Base-by-base conservation (phyloP, 1,284 basidiomycete species). In the Porogramme epimiltina region DNA sequence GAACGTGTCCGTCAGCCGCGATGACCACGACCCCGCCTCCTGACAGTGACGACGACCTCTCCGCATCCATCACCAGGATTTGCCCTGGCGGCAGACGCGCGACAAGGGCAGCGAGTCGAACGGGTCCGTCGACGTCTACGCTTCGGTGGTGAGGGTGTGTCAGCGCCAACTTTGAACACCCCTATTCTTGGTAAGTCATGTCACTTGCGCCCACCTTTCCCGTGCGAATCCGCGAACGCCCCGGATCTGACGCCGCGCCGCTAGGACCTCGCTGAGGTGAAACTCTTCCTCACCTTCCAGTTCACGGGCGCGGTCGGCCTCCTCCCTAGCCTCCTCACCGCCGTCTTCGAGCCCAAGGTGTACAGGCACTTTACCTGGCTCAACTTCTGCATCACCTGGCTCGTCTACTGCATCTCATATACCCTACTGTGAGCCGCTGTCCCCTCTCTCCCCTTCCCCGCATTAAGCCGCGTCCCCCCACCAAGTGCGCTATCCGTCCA, bases 381-480 rank as follows among this genome's bases (percentile, higher is more conserved):
- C 47, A 69, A 63, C 52, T 73, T 73, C 59, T 68, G 67, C 47
- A 51, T 64, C 15, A 63, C 68, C 11, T 73, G 71, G 71, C 62
- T 71, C 37, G 59, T 73, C 11, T 71, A 66, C 40, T 64, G 63
- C 41, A 47, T 71, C 25, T 68, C 70, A n/a, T 73, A 70, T 53
- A 64, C 64, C 20, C 51, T 72, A 15, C 55, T 70, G 57, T 65
- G 45, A 51, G 61, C 58, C 18, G 19, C 15, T 5, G n/a, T 16
- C n/a, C 13, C 10, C n/a, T 13, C 34, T 13, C 34, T 37, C n/a
- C 34, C n/a, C 34, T 16, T 37, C 9, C n/a, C n/a, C 16, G 8
- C 34, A 16, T 37, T 18, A 5, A 13, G 16, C n/a, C 34, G n/a
- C 34, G 34, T 16, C 5, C 34, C 9, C 8, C 8, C 10, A 37